A percentile compares a stretch with the other conserved stretches of the same genome.
Evolutionary conservation across 1,139 yeast genomes (phyloP).

Genomic region (Candida pseudoviswanathii): DNA sequence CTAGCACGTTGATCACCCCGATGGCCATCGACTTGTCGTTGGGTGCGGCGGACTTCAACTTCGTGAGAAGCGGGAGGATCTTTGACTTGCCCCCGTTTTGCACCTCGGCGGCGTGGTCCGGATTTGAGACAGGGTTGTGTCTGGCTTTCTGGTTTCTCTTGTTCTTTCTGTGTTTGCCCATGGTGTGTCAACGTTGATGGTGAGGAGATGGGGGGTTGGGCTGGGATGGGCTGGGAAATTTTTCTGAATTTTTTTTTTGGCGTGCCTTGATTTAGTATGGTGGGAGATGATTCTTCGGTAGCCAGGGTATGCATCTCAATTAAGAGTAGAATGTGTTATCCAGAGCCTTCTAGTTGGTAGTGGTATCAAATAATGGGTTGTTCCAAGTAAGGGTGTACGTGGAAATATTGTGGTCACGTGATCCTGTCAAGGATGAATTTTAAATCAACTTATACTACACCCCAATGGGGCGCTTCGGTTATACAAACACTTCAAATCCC

Average conservation of each 20-base stretch:
- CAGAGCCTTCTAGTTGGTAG: too few relatives aligned
- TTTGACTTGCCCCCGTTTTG: slow-evolving; percentile 55
- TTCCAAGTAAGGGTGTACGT: too few relatives aligned
- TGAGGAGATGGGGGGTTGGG: slow-evolving; percentile 3
- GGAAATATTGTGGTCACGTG: too few relatives aligned
- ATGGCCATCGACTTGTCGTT: slow-evolving; percentile 81
- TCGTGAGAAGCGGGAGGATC: slow-evolving; percentile 66
- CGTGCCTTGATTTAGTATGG: too few relatives aligned
- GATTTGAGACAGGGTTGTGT: slow-evolving; percentile 46
- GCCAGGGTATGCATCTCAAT: too few relatives aligned
- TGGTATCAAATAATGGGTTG: too few relatives aligned
- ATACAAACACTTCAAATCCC: too few relatives aligned
- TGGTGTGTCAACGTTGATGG: slow-evolving; percentile 20
- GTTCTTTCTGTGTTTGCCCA: slow-evolving; percentile 79
- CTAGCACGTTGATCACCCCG: slow-evolving; percentile 68
- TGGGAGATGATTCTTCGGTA: too few relatives aligned
- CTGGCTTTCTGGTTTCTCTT: slow-evolving; percentile 61
- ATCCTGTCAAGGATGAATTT: too few relatives aligned
- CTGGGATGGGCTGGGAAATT: neutral
- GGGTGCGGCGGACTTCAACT: slow-evolving; percentile 61
- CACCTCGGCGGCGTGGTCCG: slow-evolving; percentile 36
- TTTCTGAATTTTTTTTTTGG: slow-evolving; percentile 1
- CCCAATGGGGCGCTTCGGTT: too few relatives aligned
- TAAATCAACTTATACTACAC: too few relatives aligned
- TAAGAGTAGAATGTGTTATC: too few relatives aligned